Evolutionary conservation across 352 stramenopile species (phyloP).

Genomic region (Phytophthora fragariaefolia): DNA sequence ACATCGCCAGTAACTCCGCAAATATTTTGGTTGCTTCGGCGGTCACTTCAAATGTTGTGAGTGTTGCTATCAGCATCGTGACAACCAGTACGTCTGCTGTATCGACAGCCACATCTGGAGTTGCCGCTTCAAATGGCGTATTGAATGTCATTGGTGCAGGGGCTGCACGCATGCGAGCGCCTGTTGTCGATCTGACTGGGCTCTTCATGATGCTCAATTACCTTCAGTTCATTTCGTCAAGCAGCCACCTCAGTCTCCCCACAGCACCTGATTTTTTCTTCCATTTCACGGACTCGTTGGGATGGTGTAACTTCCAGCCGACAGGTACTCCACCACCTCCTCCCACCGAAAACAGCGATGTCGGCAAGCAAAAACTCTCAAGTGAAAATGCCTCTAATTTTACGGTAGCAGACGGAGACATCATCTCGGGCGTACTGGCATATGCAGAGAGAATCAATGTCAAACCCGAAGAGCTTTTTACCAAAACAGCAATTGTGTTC

Average conservation of each 20-base stretch:
- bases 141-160: constrained; percentile 29
- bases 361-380: constrained; percentile 29
- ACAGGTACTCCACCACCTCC: neutral
- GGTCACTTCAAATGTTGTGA: constrained; percentile 60
- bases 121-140: constrained; percentile 36
- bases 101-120: constrained; percentile 25
- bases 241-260: constrained; percentile 67
- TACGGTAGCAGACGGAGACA: constrained; percentile 68
- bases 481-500: constrained; percentile 76
- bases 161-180: constrained; percentile 25
- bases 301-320: constrained; percentile 65
- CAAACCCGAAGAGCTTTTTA: constrained; percentile 72
- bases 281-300: constrained; percentile 74
- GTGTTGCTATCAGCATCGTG: constrained; percentile 48
- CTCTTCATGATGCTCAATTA: constrained; percentile 76
- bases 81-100: constrained; percentile 44
- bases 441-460: constrained; percentile 73
- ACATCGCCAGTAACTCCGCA: constrained; percentile 45
- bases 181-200: constrained; percentile 55
- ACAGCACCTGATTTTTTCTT: constrained; percentile 66
- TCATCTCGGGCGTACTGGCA: constrained; percentile 74
- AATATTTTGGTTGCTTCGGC: constrained; percentile 67
- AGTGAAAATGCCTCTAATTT: constrained; percentile 49
- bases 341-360: constrained; percentile 15
- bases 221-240: constrained; percentile 73